phyloP scores from a whole-genome alignment of 2,329 filamentous ascomycete species.

The Ophiostoma pallidulum region DNA sequence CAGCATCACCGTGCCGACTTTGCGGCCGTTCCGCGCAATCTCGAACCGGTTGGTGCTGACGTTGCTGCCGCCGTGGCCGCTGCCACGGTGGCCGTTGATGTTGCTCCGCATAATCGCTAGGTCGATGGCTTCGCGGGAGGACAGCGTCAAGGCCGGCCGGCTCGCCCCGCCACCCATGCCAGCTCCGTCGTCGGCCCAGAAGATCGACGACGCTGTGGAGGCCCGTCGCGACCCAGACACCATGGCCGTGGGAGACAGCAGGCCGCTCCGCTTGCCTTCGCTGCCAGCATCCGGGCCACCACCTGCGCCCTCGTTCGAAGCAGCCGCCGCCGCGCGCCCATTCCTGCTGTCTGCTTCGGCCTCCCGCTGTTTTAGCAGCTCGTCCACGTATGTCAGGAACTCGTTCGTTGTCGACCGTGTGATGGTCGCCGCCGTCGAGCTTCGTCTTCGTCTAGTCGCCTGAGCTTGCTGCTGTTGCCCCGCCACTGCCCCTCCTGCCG shows the following conservation, averaged over 20 bases:
- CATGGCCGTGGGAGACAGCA: constrained; percentile 62
- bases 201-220: constrained; percentile 27
- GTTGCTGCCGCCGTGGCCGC: constrained; percentile 1
- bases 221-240: constrained; percentile 43
- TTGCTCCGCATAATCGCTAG: constrained; percentile 82
- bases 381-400: constrained; percentile 69
- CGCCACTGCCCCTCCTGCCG: not conserved
- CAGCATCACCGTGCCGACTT: constrained; percentile 84
- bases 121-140: constrained; percentile 79
- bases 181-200: constrained; percentile 16
- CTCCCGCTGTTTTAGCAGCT: constrained; percentile 50
- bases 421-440: constrained; percentile 17
- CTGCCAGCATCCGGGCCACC: constrained; percentile 36
- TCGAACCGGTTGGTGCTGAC: constrained; percentile 90
- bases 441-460: constrained; percentile 10
- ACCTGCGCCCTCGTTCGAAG: too few relatives aligned
- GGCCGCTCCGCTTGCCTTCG: constrained; percentile 34
- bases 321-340: constrained; percentile 28
- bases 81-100: constrained; percentile 30
- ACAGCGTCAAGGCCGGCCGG: constrained; percentile 44
- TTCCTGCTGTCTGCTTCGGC: constrained; percentile 24
- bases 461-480: constrained; percentile 13
- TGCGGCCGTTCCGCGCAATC: constrained; percentile 82
- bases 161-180: not conserved
- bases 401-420: constrained; percentile 45